phyloP scores from a whole-genome alignment of 345 rosid genomes.

The Bruguiera parviflora region DNA sequence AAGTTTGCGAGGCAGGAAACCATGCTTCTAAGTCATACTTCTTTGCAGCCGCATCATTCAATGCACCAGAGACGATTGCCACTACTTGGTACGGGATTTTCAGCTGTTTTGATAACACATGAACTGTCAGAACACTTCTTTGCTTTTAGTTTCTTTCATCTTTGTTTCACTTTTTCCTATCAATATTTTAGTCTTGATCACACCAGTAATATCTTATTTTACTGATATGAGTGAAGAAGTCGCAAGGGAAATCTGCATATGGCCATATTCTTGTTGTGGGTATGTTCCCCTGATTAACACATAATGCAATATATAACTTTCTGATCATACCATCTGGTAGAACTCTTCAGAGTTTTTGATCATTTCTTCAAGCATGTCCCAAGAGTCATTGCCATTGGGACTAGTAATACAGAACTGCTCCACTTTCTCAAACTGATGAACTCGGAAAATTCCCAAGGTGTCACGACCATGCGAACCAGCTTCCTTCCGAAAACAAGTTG shows the following conservation, averaged over 20 bases:
- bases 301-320: not conserved
- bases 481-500: constrained; percentile 93
- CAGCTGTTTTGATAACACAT: constrained; percentile 45
- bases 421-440: constrained; percentile 97
- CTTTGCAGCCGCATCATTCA: constrained; percentile 95
- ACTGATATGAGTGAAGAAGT: too few relatives aligned
- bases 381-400: constrained; percentile 79
- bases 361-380: constrained; percentile 96
- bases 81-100: constrained; percentile 75
- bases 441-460: constrained; percentile 91
- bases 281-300: too few relatives aligned
- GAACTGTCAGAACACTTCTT: not conserved
- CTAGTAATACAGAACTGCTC: constrained; percentile 92
- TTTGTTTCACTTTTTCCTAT: not conserved
- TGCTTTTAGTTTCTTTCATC: not conserved
- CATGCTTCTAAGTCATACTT: constrained; percentile 94
- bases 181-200: not conserved
- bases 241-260: too few relatives aligned
- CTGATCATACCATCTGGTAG: constrained; percentile 55
- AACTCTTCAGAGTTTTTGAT: constrained; percentile 83
- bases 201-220: not conserved
- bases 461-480: constrained; percentile 99
- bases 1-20: constrained; percentile 91
- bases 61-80: constrained; percentile 84
- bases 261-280: too few relatives aligned